Evolutionary conservation across 129 eudicot species (phyloP), one percentile per base, ranked within the genome.

Genomic region (Artemisia annua): DNA sequence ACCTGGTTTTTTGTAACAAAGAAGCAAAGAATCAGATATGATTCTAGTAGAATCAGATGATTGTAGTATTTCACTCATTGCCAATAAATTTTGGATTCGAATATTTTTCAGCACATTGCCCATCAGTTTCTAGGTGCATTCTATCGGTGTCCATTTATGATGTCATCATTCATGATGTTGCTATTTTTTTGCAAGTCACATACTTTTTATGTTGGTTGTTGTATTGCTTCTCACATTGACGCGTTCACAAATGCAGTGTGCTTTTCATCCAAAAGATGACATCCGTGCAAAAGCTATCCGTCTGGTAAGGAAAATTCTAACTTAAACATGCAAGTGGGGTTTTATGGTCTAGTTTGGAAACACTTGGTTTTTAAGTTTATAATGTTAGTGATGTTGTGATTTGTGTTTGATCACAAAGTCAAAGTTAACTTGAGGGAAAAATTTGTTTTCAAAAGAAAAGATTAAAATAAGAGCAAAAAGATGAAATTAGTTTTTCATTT

Each of bases 211-310:
- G n/a, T n/a, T n/a, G n/a, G n/a, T n/a, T n/a, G n/a, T n/a, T n/a
- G n/a, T n/a, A n/a, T n/a, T n/a, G 48, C 69, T 57, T 62, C 64
- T 66, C 57, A 67, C 76, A 80, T 74, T 69, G 66, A 14, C 48
- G 66, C 60, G 32, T 67, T 22, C 66, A 71, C 19, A 61, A 66
- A 81, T 73, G 79, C 97, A 95, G 99, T 95, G 99, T 85, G 87
- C 99, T 67, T 81, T 86, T 72, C 94, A 95, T 87, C 73, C 87
- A 16, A 81, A 88, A 80, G 97, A 95, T 78, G 97, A 88, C 58
- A 83, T 88, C 66, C 96, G 96, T 51, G 81, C 87, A 35, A 95
- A 90, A 84, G 94, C 99, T 64, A 95, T 95, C 44, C 88, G 97
- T 50, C 78, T 95, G 97, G 98, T 93, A 85, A 59, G 83, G 35